Base-by-base conservation (phyloP, 768 basidiomycete species). In the Lactarius trivialis region DNA sequence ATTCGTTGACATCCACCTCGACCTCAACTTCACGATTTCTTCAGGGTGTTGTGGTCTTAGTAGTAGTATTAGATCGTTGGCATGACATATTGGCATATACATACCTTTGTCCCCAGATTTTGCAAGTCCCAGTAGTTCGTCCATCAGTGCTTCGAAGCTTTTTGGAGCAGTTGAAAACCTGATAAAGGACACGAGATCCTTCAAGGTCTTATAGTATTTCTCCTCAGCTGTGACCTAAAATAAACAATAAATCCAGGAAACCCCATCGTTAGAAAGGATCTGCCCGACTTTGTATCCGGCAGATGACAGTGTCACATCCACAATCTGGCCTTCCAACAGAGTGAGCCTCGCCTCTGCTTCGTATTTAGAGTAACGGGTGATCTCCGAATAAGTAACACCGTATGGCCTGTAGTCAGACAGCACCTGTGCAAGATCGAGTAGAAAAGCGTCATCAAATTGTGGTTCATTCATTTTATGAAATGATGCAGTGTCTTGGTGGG, bases 221-320 rank as follows among this genome's bases (percentile, higher is more conserved):
- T 19, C 64, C 33, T 60, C 28, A 24, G 28, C 19, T 48, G 9
- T 39, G 6, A 64, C 33, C 63, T 67, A 30, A 17, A 65, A 55
- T 33, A 28, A 21, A 14, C 17, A 28, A 45, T 59, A 55, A 56
- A 21, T 43, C 9, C 11, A 5, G n/a, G 7, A 51, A 15, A 0
- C 21, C 34, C 17, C 14, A 17, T 43, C 39, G 15, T 43, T 17
- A n/a, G 36, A 8, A 30, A 24, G 45, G 32, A 12, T 5, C 53
- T 51, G 14, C 57, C 52, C 21, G 17, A 66, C 67, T 56, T 63
- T 56, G 49, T 66, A 66, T 9, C 67, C 67, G 12, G 50, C 61
- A 24, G 33, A 56, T 1, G 53, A 66, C 19, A 67, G 14, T 21
- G 57, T 19, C 7, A 66, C 65, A 30, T 60, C 48, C 30, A 66